phyloP scores from a whole-genome alignment of 1,284 basidiomycete species.

The Malassezia cuniculi region DNA sequence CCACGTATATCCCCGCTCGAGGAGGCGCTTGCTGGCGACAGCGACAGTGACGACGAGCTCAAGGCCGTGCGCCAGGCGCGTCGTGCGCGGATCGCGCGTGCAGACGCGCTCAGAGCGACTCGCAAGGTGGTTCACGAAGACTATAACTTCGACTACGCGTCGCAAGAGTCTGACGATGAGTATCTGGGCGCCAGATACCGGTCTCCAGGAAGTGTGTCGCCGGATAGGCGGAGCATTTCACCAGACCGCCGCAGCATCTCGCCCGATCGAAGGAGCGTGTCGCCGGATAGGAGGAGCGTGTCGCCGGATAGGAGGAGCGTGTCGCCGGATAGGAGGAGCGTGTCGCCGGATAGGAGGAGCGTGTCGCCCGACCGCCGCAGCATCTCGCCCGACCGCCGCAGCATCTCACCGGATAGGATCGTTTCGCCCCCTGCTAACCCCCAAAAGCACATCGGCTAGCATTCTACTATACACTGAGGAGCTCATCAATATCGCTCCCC shows the following conservation, averaged over 20 bases:
- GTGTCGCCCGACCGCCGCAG: conserved; percentile 2
- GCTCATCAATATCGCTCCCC: conserved; percentile 9
- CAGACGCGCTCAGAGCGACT: conserved; percentile 1
- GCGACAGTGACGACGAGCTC: conserved; percentile 11
- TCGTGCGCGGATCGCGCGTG: neutral
- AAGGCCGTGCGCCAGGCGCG: conserved; percentile 1
- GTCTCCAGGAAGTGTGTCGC: too few species aligned
- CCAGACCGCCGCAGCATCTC: neutral
- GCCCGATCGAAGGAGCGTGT: neutral
- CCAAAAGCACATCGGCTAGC: too few species aligned
- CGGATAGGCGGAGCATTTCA: conserved; percentile 5
- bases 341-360: conserved; percentile 1
- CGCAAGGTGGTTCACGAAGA: neutral
- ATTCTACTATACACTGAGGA: too few species aligned
- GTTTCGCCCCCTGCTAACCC: too few species aligned
- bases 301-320: conserved; percentile 1
- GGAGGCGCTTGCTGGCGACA: conserved; percentile 55
- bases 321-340: conserved; percentile 2
- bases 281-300: conserved; percentile 1
- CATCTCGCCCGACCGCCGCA: neutral
- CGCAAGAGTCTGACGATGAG: conserved; percentile 13
- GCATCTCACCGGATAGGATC: neutral
- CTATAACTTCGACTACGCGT: conserved; percentile 4
- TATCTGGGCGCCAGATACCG: conserved; percentile 6
- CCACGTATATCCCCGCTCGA: conserved; percentile 55